A percentile compares a stretch with the other conserved stretches of the same genome.
Evolutionary conservation across 2,329 filamentous ascomycete genomes (phyloP).

Genomic region (Rhinocladiella similis): DNA sequence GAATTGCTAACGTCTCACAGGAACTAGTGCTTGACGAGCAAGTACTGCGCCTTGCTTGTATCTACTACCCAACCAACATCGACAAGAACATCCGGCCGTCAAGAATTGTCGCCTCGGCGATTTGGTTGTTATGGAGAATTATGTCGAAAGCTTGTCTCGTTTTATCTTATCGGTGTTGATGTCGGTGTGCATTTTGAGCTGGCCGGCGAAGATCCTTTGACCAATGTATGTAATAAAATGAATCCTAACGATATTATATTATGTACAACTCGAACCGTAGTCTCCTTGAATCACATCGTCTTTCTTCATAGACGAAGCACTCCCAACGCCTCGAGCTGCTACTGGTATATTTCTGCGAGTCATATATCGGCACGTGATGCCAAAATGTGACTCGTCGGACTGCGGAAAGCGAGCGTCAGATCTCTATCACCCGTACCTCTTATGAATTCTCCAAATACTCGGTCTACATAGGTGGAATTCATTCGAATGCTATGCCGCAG

Average conservation of each 20-base stretch:
- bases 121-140: neutral
- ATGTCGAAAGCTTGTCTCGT: conserved; percentile 5
- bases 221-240: conserved; percentile 26
- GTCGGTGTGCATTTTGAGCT: conserved; percentile 13
- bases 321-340: neutral
- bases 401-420: too few species aligned
- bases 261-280: neutral
- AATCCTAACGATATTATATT: conserved; percentile 5
- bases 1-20: conserved; percentile 26
- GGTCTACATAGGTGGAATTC: neutral
- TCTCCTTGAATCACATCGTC: neutral
- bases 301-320: neutral
- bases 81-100: neutral
- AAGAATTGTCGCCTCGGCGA: neutral
- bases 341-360: too few species aligned
- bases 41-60: neutral
- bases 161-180: conserved; percentile 13
- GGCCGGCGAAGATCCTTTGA: conserved; percentile 10
- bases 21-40: conserved; percentile 24
- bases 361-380: too few species aligned
- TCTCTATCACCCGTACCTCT: too few species aligned
- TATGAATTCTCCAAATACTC: too few species aligned
- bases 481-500: conserved; percentile 20
- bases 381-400: too few species aligned
- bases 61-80: neutral